Evolutionary conservation across 495 filamentous ascomycete genomes (phyloP).

Genomic region (Xylaria flabelliformis): DNA sequence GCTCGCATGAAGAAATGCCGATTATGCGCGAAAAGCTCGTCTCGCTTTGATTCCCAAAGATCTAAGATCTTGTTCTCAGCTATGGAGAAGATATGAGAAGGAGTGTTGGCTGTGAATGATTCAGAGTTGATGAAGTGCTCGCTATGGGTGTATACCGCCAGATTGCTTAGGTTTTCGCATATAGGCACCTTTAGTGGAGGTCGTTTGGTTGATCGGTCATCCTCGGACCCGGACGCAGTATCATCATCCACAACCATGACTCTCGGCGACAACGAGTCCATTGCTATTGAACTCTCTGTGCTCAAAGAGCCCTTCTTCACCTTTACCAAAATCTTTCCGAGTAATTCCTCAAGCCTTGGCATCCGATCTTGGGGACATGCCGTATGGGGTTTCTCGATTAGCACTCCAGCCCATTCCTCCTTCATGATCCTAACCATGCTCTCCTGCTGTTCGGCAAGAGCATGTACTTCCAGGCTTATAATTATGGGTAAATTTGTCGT

Average conservation of each 20-base stretch:
- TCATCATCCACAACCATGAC: constrained; percentile 40
- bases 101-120: constrained; percentile 60
- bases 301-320: constrained; percentile 70
- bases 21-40: constrained; percentile 80
- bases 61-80: constrained; percentile 75
- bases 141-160: constrained; percentile 85
- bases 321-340: constrained; percentile 87
- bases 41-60: constrained; percentile 57
- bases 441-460: constrained; percentile 78
- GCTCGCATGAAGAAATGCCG: constrained; percentile 84
- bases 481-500: constrained; percentile 78
- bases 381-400: constrained; percentile 65
- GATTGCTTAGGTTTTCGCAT: constrained; percentile 68
- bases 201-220: constrained; percentile 54
- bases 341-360: constrained; percentile 72
- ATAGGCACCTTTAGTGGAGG: constrained; percentile 55
- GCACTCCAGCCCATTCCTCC: constrained; percentile 75
- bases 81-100: constrained; percentile 85
- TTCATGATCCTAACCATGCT: constrained; percentile 93
- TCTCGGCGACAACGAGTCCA: constrained; percentile 33
- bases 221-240: constrained; percentile 38
- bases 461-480: constrained; percentile 89
- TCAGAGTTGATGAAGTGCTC: constrained; percentile 77
- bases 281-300: constrained; percentile 34
- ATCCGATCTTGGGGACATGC: constrained; percentile 60